A percentile compares a stretch with the other conserved stretches of the same genome.
Conservation (phyloP, 371 early-diverging fungal species). For the Basidiobolus meristosporus region DNA sequence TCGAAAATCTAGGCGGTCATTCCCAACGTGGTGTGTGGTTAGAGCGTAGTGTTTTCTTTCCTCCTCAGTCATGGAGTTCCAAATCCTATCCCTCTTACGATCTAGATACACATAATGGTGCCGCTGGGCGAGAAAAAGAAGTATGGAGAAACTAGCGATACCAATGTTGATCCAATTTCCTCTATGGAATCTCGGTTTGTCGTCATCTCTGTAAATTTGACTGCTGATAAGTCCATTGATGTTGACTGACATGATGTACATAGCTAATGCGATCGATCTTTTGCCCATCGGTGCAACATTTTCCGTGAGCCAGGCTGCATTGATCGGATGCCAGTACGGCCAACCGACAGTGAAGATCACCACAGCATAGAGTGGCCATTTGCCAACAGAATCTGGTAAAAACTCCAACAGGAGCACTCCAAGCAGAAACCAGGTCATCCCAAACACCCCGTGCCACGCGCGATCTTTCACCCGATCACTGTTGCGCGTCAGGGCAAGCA, state of each 20-base stretch:
- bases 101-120: conserved; percentile 8
- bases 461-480: conserved; percentile 20
- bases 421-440: conserved; percentile 12
- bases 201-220: conserved; percentile 15
- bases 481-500: conserved; percentile 17
- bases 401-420: conserved; percentile 16
- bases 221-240: conserved; percentile 17
- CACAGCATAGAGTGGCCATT: conserved; percentile 16
- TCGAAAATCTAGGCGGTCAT: conserved; percentile 9
- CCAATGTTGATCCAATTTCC: conserved; percentile 11
- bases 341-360: conserved; percentile 13
- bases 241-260: conserved; percentile 16
- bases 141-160: conserved; percentile 6
- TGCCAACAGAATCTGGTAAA: conserved; percentile 15
- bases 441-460: conserved; percentile 15
- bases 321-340: conserved; percentile 22
- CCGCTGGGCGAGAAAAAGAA: conserved; percentile 10
- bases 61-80: conserved; percentile 5
- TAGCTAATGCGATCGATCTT: conserved; percentile 17
- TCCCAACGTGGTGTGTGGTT: conserved; percentile 9
- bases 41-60: conserved; percentile 9
- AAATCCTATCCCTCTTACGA: conserved; percentile 5
- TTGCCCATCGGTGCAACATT: conserved; percentile 23
- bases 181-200: conserved; percentile 7
- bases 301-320: conserved; percentile 26